Percentiles rank a stretch among this genome's conserved stretches.
These are phyloP conservation scores for Cercophora sp. DNA, from an alignment of 495 filamentous ascomycete species.

Conservation along the genomic window DNA sequence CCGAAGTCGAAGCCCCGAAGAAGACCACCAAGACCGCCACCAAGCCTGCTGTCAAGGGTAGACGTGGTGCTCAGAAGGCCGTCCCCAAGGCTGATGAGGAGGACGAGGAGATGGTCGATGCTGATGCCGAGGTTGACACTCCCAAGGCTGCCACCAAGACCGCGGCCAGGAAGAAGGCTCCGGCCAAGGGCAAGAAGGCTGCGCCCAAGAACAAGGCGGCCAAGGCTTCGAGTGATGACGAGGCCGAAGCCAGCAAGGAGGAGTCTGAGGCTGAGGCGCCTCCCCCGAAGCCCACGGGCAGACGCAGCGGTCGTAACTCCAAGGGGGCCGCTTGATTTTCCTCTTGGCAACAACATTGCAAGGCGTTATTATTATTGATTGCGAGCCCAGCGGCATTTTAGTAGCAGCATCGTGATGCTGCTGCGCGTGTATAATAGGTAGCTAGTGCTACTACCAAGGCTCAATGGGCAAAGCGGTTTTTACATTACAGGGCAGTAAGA, in stretches of 20 bases:
- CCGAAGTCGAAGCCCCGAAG: slow-evolving; percentile 12
- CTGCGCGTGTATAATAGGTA: too few species aligned
- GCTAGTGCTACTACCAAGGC: too few species aligned
- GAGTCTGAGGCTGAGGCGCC: slow-evolving; percentile 14
- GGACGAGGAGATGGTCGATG: slow-evolving; percentile 17
- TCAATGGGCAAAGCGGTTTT: too few species aligned
- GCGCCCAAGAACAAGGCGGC: slow-evolving; percentile 27
- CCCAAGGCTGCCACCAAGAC: slow-evolving; percentile 18
- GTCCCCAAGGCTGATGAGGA: not conserved
- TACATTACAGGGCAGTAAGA: too few species aligned
- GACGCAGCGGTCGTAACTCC: slow-evolving; percentile 20
- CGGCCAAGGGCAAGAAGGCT: slow-evolving; percentile 25
- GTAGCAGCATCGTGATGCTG: too few species aligned
- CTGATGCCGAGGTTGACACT: slow-evolving; percentile 14
- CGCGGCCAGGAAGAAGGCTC: not conserved
- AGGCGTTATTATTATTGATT: not conserved
- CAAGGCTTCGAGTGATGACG: slow-evolving; percentile 19
- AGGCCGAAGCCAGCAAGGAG: slow-evolving; percentile 7
- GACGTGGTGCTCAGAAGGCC: slow-evolving; percentile 4
- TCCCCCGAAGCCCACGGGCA: slow-evolving; percentile 21
- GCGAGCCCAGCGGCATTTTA: too few species aligned
- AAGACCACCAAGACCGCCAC: too few species aligned
- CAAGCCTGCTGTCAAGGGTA: slow-evolving; percentile 16
- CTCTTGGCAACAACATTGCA: not conserved
- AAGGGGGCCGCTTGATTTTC: slow-evolving; percentile 22